These are phyloP conservation scores for Aspergillus haitiensis DNA, from an alignment of 495 filamentous ascomycete species.

Conservation along the genomic window DNA sequence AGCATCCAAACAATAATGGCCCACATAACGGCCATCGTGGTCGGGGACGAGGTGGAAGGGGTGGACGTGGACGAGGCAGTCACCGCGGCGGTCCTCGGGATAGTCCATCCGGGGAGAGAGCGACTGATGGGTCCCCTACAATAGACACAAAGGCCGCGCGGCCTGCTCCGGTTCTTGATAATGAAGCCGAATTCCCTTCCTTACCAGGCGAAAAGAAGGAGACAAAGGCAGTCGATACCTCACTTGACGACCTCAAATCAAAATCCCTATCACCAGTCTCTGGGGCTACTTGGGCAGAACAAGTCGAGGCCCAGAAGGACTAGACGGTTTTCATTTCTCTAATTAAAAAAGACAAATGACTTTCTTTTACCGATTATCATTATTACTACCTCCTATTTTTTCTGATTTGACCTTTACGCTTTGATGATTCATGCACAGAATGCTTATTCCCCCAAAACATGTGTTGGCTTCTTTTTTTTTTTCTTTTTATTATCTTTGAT, in stretches of 20 bases:
- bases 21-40: slow-evolving; percentile 19
- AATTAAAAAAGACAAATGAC: too few species aligned
- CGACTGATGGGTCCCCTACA: slow-evolving; percentile 24
- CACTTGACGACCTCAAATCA: slow-evolving; percentile 15
- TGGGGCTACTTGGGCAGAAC: slow-evolving; percentile 34
- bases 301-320: slow-evolving; percentile 27
- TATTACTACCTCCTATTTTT: not conserved
- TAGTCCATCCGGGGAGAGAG: slow-evolving; percentile 15
- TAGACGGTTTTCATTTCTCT: not conserved
- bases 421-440: not conserved
- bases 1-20: not conserved
- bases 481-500: not conserved
- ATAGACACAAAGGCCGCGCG: slow-evolving; percentile 20
- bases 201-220: slow-evolving; percentile 37
- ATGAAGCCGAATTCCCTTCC: slow-evolving; percentile 46
- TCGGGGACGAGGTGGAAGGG: slow-evolving; percentile 34
- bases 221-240: slow-evolving; percentile 11
- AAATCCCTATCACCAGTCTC: slow-evolving; percentile 27
- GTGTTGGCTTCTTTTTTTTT: not conserved
- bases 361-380: not conserved
- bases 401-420: not conserved
- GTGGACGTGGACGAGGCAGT: slow-evolving; percentile 37
- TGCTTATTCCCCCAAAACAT: slow-evolving; percentile 15
- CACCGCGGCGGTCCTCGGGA: slow-evolving; percentile 37
- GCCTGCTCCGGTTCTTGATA: slow-evolving; percentile 29